Conservation (phyloP, 305 asterid species). For the Caryopteris hybrid region DNA sequence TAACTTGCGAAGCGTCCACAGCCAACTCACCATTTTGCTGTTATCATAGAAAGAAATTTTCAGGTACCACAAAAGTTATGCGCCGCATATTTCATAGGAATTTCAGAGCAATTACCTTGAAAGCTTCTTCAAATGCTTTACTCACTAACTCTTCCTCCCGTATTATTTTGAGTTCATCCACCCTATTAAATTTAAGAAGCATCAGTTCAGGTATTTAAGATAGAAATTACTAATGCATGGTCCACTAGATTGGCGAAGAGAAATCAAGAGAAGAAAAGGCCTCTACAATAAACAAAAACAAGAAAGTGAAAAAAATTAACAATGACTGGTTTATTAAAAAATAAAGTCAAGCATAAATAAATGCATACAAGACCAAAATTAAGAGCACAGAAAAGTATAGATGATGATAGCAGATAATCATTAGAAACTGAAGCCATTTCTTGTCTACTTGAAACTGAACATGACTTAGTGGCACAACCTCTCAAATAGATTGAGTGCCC, state of each 20-base stretch:
- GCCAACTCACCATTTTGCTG: constrained; percentile 45
- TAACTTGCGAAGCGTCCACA: constrained; percentile 30
- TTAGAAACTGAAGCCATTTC: neutral
- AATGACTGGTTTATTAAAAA: neutral
- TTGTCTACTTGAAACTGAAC: neutral
- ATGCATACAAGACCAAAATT: neutral
- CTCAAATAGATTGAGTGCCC: neutral
- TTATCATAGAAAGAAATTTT: constrained; percentile 11
- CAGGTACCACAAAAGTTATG: neutral
- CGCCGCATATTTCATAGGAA: neutral
- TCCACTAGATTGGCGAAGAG: neutral
- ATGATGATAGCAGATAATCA: neutral
- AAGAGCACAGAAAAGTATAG: neutral
- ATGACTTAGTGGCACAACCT: neutral
- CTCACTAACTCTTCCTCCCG: constrained; percentile 73
- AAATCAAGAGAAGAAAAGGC: neutral
- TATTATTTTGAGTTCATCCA: constrained; percentile 74
- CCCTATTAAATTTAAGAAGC: constrained; percentile 38
- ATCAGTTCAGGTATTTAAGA: constrained; percentile 7
- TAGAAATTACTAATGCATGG: neutral
- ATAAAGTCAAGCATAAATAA: neutral
- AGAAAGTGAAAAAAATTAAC: too few relatives aligned
- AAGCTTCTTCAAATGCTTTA: constrained; percentile 80
- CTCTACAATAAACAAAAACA: neutral
- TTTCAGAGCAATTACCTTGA: constrained; percentile 42